Base-by-base conservation (phyloP, 192 early-diverging fungal genomes). In the Chytriomyces sp. region DNA sequence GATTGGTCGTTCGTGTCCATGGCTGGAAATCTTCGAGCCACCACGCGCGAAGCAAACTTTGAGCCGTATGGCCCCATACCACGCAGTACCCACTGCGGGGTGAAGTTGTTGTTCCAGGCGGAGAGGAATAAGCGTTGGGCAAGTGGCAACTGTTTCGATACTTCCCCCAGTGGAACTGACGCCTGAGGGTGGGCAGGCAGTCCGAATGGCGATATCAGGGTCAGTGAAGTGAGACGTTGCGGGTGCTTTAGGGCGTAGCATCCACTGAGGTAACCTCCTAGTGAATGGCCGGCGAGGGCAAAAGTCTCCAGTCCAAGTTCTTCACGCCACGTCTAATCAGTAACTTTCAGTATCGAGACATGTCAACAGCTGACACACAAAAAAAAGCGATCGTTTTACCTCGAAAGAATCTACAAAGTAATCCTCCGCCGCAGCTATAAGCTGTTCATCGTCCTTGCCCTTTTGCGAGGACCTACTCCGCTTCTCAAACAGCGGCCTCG, bases 351-450 rank as follows among this genome's bases (percentile, higher is more conserved):
- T 35, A 35, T 35, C 35, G 35, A 35, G 35, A 35, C 35, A 35
- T 2, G 2, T 0, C 35, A 35, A 35, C 35, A 35, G 35, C 35
- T 35, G 1, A 2, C 0, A 35, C 0, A 35, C 2, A 35, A 35
- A 35, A 35, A 35, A 35, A 35, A 35, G 35, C 35, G 35, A 35
- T 4, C 0, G 35, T 2, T 35, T 35, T 35, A 35, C 35, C 35
- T 97, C 97, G 24, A 98, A 83, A 48, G 93, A 92, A 44, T 95
- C 91, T 28, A 98, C 90, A 87, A 98, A 98, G 81, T 92, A 96
- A 45, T 83, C 75, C 79, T 97, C 95, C 0, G 94, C 87, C 75
- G 77, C 64, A 5, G 59, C 53, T 7, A 79, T 77, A 24, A 85
- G 70, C 24, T 75, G 70, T 9, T 64, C 62, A 50, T 81, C 73